Conservation (phyloP, 78 protist genomes). For the Chrysochromulina tobinii region DNA sequence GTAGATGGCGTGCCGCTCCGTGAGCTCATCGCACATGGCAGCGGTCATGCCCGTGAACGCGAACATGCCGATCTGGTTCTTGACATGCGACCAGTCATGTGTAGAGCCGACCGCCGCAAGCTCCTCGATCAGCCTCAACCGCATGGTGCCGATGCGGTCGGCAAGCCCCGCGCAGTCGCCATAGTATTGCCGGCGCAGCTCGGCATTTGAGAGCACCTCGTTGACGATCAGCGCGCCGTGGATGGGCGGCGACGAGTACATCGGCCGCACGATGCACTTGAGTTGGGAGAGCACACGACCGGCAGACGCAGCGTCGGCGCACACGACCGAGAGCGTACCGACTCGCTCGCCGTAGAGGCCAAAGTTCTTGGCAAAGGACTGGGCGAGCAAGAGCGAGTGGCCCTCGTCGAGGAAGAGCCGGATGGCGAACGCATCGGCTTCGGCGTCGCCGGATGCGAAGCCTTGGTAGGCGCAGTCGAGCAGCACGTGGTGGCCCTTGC, state of each 20-base stretch:
- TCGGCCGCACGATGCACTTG: conserved; percentile 77
- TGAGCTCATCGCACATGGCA: conserved; percentile 23
- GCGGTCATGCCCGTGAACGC: conserved; percentile 84
- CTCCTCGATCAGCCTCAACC: neutral
- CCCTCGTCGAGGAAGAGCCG: conserved; percentile 53
- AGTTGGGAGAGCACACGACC: conserved; percentile 71
- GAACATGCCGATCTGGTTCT: conserved; percentile 98
- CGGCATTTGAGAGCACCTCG: neutral
- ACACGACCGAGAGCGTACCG: conserved; percentile 58
- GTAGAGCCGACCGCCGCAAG: conserved; percentile 41
- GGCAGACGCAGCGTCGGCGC: conserved; percentile 41
- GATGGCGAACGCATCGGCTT: conserved; percentile 78
- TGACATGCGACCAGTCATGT: conserved; percentile 90
- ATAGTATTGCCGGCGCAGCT: neutral
- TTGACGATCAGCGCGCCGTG: conserved; percentile 88
- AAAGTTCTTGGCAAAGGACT: conserved; percentile 95
- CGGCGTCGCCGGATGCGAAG: conserved; percentile 92
- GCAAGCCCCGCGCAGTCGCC: conserved; percentile 81
- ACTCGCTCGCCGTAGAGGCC: conserved; percentile 93
- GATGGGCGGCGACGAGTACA: conserved; percentile 95
- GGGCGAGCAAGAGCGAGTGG: neutral
- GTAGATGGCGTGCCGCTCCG: conserved; percentile 72
- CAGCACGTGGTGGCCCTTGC: conserved; percentile 8
- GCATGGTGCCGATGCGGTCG: conserved; percentile 52
- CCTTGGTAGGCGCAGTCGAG: conserved; percentile 99